These are phyloP conservation scores for Bipolaris gigantea DNA, from an alignment of 2,329 filamentous ascomycete species.

Conservation along the genomic window DNA sequence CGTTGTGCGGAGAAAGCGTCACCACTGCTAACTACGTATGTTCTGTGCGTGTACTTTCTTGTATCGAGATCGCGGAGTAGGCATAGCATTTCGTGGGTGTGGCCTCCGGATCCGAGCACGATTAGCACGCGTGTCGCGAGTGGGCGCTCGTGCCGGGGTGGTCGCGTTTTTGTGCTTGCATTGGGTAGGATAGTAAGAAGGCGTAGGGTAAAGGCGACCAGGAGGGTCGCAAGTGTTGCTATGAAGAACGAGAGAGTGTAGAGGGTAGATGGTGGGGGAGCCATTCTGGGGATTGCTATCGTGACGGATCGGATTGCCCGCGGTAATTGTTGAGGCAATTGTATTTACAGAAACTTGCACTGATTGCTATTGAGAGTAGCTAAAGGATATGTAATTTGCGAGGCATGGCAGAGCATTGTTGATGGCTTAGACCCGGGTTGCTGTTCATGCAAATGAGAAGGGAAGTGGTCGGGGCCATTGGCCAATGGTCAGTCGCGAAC, in stretches of 20 bases:
- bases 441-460: not conserved
- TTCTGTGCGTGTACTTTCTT: constrained; percentile 62
- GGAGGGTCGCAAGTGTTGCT: constrained; percentile 38
- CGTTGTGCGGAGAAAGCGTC: constrained; percentile 71
- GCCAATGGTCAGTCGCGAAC: constrained; percentile 8
- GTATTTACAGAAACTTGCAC: not conserved
- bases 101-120: constrained; percentile 88
- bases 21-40: constrained; percentile 78
- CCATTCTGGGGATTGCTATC: constrained; percentile 16
- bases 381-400: not conserved
- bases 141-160: constrained; percentile 28
- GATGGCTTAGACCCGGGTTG: not conserved
- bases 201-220: constrained; percentile 43
- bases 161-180: constrained; percentile 25
- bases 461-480: constrained; percentile 4
- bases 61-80: constrained; percentile 67
- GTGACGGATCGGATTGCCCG: not conserved
- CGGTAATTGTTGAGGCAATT: not conserved
- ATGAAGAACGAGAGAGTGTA: constrained; percentile 35
- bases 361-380: not conserved
- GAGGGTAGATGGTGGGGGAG: constrained; percentile 23
- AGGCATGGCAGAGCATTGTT: not conserved
- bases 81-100: constrained; percentile 91
- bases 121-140: constrained; percentile 67
- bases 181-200: constrained; percentile 46